These are phyloP conservation scores for Eutypa lata DNA, from an alignment of 2,329 filamentous ascomycete genomes.

Conservation along the genomic window DNA sequence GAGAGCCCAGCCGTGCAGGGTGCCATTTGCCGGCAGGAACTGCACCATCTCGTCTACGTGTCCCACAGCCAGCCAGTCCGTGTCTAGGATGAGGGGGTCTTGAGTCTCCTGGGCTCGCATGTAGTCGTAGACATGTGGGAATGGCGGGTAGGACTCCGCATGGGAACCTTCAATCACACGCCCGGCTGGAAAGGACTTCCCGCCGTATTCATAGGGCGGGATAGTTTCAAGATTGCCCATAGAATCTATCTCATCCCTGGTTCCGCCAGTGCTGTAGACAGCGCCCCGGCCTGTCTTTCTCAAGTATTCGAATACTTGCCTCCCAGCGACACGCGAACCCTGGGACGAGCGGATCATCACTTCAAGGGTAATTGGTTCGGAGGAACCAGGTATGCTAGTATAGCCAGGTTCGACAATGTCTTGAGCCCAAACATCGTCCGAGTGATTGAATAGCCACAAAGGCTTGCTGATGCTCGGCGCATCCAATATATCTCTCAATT, in stretches of 20 bases:
- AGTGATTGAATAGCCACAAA: slow-evolving; percentile 15
- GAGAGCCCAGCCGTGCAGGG: slow-evolving; percentile 22
- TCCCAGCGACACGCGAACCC: slow-evolving; percentile 22
- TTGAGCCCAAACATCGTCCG: slow-evolving; percentile 34
- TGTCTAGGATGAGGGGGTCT: slow-evolving; percentile 31
- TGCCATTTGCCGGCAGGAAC: slow-evolving; percentile 20
- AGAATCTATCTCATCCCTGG: background rate
- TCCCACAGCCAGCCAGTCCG: slow-evolving; percentile 27
- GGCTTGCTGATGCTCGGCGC: slow-evolving; percentile 1
- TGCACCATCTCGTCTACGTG: slow-evolving; percentile 35
- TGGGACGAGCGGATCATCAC: slow-evolving; percentile 32
- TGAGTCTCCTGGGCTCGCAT: slow-evolving; percentile 30
- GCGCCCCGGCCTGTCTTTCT: slow-evolving; percentile 17
- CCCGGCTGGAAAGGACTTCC: slow-evolving; percentile 21
- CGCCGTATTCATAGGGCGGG: slow-evolving; percentile 28
- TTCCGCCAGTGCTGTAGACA: background rate
- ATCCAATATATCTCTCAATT: background rate
- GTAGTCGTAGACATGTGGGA: background rate
- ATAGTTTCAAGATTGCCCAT: slow-evolving; percentile 37
- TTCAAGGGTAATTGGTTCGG: slow-evolving; percentile 28
- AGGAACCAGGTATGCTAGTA: slow-evolving; percentile 35
- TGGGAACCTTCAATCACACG: background rate
- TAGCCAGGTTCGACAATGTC: slow-evolving; percentile 38
- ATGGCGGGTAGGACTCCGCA: background rate
- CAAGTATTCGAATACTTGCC: slow-evolving; percentile 31